These are phyloP conservation scores for Lasiodiplodia sp. DNA, from an alignment of 2,329 filamentous ascomycete species.

Conservation along the genomic window DNA sequence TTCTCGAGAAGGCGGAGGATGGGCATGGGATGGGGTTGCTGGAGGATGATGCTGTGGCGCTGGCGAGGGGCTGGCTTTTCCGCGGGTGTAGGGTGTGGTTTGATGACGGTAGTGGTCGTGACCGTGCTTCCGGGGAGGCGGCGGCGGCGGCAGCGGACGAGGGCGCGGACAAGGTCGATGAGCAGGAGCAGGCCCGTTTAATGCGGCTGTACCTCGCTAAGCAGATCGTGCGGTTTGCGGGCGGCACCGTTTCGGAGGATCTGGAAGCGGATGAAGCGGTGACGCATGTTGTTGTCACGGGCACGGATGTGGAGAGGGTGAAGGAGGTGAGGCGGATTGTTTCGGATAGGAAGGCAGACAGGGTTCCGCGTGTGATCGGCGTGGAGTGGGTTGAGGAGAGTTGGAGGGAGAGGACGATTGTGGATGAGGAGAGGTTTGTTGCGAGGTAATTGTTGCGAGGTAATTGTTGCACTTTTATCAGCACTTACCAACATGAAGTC, in stretches of 20 bases:
- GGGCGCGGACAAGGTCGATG: background rate
- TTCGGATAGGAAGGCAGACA: slow-evolving; percentile 44
- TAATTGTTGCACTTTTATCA: background rate
- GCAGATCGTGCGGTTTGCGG: slow-evolving; percentile 72
- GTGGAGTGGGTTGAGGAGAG: slow-evolving; percentile 78
- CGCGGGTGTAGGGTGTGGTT: slow-evolving; percentile 38
- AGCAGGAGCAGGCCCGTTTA: background rate
- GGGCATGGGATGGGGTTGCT: background rate
- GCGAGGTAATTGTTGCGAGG: background rate
- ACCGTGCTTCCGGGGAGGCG: background rate
- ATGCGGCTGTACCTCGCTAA: slow-evolving; percentile 55
- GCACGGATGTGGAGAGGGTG: slow-evolving; percentile 50
- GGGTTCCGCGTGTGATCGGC: slow-evolving; percentile 73
- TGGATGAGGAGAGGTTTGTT: slow-evolving; percentile 68
- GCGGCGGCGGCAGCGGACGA: slow-evolving; percentile 28
- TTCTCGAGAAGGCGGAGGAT: background rate
- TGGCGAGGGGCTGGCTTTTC: slow-evolving; percentile 40
- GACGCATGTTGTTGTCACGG: slow-evolving; percentile 75
- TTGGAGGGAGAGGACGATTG: slow-evolving; percentile 77
- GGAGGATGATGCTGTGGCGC: background rate
- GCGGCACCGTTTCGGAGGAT: slow-evolving; percentile 64
- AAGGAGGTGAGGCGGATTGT: slow-evolving; percentile 57
- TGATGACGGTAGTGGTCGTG: slow-evolving; percentile 25
- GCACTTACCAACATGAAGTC: no score
- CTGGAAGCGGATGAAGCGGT: slow-evolving; percentile 57